Conservation (phyloP, 78 protist species). For the Planoprotostelium fungivorum region DNA sequence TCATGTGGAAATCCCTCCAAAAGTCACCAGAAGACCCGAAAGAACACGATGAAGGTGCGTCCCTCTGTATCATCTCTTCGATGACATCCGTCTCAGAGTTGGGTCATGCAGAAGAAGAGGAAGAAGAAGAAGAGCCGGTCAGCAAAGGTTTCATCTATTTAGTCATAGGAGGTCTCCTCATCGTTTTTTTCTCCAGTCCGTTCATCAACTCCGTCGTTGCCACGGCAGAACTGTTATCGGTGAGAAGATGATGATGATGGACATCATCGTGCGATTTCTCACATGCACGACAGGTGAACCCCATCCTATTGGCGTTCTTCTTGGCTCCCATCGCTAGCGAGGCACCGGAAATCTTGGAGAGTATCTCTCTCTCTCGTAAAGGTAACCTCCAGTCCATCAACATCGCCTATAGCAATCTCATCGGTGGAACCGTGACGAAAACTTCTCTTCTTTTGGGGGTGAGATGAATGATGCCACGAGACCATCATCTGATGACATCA, state of each 20-base stretch:
- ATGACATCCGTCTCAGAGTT: background rate
- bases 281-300: slow-evolving; percentile 7
- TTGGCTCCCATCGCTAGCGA: slow-evolving; percentile 74
- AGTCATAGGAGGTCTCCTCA: slow-evolving; percentile 55
- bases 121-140: slow-evolving; percentile 63
- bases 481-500: background rate
- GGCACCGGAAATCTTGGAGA: slow-evolving; percentile 72
- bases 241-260: background rate
- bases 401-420: slow-evolving; percentile 61
- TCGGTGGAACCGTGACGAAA: slow-evolving; percentile 76
- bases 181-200: slow-evolving; percentile 58
- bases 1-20: slow-evolving; percentile 41
- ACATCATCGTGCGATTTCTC: background rate
- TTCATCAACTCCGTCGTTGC: slow-evolving; percentile 53
- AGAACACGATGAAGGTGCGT: slow-evolving; percentile 35
- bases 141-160: slow-evolving; percentile 49
- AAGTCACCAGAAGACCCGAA: slow-evolving; percentile 38
- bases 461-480: background rate
- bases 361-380: slow-evolving; percentile 57
- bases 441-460: slow-evolving; percentile 69
- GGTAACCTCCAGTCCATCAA: slow-evolving; percentile 58
- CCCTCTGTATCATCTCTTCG: background rate
- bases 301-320: slow-evolving; percentile 64
- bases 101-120: slow-evolving; percentile 35
- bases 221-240: slow-evolving; percentile 18